These are phyloP conservation scores for Scheffersomyces parashehatae DNA, from an alignment of 1,139 yeast genomes.

Conservation along the genomic window DNA sequence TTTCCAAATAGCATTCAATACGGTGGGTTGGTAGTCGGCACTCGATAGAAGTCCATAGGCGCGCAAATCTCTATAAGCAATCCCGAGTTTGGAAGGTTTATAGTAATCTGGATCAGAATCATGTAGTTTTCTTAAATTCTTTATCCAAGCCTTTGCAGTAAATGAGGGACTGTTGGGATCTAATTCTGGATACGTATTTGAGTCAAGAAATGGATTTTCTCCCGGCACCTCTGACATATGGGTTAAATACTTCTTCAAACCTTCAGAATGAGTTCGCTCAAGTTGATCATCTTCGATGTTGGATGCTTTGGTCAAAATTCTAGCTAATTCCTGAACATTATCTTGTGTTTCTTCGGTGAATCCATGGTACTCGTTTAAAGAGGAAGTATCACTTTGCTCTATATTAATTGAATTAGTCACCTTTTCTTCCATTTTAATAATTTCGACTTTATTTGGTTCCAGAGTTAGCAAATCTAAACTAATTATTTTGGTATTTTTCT, in stretches of 20 bases:
- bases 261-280: slow-evolving; percentile 3
- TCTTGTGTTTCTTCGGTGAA: slow-evolving; percentile 28
- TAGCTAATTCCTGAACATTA: slow-evolving; percentile 61
- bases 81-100: slow-evolving; percentile 18
- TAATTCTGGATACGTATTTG: slow-evolving; percentile 12
- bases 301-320: slow-evolving; percentile 40
- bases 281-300: slow-evolving; percentile 5
- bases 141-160: slow-evolving; percentile 69
- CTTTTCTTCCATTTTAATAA: too few species aligned
- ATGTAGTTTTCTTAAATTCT: slow-evolving; percentile 58
- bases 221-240: slow-evolving; percentile 21
- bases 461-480: too few species aligned
- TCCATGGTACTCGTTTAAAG: slow-evolving; percentile 38
- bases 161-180: slow-evolving; percentile 54
- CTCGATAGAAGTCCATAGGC: slow-evolving; percentile 19
- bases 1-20: slow-evolving; percentile 12
- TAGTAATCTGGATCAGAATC: slow-evolving; percentile 19
- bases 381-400: slow-evolving; percentile 1
- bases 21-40: slow-evolving; percentile 19
- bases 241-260: slow-evolving; percentile 35
- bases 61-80: slow-evolving; percentile 17
- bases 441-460: too few species aligned
- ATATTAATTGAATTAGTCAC: too few species aligned
- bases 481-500: too few species aligned
- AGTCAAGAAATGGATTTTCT: slow-evolving; percentile 11